Evolutionary conservation across 2,329 filamentous ascomycete genomes (phyloP), one percentile per base, ranked within the genome.

Genomic region (Sporothrix globosa): DNA sequence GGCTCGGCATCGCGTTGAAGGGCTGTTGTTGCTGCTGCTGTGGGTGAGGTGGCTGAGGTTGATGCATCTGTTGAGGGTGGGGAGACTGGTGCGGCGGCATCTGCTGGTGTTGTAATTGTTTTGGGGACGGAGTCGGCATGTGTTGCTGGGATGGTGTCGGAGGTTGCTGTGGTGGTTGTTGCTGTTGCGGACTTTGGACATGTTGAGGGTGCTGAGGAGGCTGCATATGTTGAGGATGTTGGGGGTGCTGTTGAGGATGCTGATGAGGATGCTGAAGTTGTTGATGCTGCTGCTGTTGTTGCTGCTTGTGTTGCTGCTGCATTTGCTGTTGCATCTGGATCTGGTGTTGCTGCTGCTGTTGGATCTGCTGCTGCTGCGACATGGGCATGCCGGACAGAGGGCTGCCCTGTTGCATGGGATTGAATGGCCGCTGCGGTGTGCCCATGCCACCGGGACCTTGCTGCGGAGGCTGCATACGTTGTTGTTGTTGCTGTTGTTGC

Each of bases 401-500:
- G 0, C 79, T 81, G 11, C 74, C 77, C 60, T 78, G 76, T 74
- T 81, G 81, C 34, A 74, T 69, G n/a, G 77, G 76, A 70, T 80
- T 80, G 63, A 80, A 81, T 41, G 76, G 76, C 17, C 80, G 78
- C 72, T 81, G 81, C 5, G 79, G 79, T 6, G 78, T 80, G 46
- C 79, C 75, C 76, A 82, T 80, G 34, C 74, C 76, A 48, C 75
- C 74, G 5, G 76, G 71, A 61, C 79, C 80, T 70, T 78, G 76
- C 69, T 81, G 80, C n/a, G 75, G 69, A 46, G 75, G 76, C 24
- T 80, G 80, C 77, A 82, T 80, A 56, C 82, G 82, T 69, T 84
- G 83, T 78, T 83, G 82, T 78, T 83, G 81, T 70, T 77, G 76
- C 65, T 75, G 82, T 68, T 84, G 83, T 78, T 83, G 82, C 78